A percentile compares a stretch with the other conserved stretches of the same genome.
Conservation (phyloP, 2,329 filamentous ascomycete species). For the Blumeriella jaapii region DNA sequence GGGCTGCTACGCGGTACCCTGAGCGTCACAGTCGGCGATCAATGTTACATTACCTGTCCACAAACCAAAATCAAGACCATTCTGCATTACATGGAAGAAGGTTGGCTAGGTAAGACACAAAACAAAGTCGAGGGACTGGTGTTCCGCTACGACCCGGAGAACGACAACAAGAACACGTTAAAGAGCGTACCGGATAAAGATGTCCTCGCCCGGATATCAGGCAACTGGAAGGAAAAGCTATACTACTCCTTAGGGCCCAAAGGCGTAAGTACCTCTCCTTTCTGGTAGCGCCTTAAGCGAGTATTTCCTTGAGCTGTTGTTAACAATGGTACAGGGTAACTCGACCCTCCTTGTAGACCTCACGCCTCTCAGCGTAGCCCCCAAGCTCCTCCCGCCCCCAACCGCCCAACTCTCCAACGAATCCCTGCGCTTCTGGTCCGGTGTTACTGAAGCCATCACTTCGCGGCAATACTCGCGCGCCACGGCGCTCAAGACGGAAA, state of each 20-base stretch:
- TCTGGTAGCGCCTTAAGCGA: neutral
- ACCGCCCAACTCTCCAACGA: constrained; percentile 80
- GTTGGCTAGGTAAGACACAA: constrained; percentile 83
- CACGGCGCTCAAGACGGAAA: constrained; percentile 76
- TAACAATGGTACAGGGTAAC: constrained; percentile 37
- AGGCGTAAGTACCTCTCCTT: constrained; percentile 41
- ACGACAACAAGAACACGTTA: constrained; percentile 67
- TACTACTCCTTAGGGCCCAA: constrained; percentile 49
- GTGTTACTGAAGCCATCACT: constrained; percentile 76
- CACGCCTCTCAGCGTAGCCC: constrained; percentile 64
- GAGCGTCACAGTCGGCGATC: constrained; percentile 80
- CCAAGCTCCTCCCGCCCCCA: constrained; percentile 68
- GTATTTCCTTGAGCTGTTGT: neutral
- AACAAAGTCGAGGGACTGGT: constrained; percentile 87
- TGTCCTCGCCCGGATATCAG: constrained; percentile 69
- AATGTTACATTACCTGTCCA: constrained; percentile 80
- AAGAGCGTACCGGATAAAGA: constrained; percentile 81
- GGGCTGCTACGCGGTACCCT: constrained; percentile 80
- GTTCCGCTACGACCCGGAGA: constrained; percentile 80
- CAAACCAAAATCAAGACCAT: constrained; percentile 87
- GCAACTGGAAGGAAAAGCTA: constrained; percentile 70
- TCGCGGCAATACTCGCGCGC: constrained; percentile 75
- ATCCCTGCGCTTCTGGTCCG: constrained; percentile 76
- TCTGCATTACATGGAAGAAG: constrained; percentile 84
- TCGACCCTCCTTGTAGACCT: constrained; percentile 78